A percentile compares a stretch with the other conserved stretches of the same genome.
phyloP scores from a whole-genome alignment of 1,139 yeast species.

The Geotrichum europaeum region DNA sequence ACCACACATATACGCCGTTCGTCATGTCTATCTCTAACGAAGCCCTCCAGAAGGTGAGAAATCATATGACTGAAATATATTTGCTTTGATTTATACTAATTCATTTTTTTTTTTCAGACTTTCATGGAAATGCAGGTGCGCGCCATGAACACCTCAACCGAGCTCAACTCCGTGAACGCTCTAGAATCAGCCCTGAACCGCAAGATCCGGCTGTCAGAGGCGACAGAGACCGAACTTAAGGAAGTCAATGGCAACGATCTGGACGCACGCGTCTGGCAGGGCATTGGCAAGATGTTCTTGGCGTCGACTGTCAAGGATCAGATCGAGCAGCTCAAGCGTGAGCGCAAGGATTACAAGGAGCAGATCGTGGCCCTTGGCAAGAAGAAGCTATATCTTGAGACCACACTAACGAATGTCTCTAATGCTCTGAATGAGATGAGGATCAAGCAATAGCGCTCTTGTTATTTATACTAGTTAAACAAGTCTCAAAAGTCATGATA shows the following conservation, averaged over 20 bases:
- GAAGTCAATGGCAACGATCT: slow-evolving; percentile 37
- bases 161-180: slow-evolving; percentile 54
- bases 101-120: slow-evolving; percentile 22
- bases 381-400: slow-evolving; percentile 66
- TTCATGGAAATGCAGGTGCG: slow-evolving; percentile 59
- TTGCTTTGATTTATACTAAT: slow-evolving; percentile 20
- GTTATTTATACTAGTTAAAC: slow-evolving; percentile 3
- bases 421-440: slow-evolving; percentile 51
- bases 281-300: slow-evolving; percentile 64
- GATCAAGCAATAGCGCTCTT: slow-evolving; percentile 6
- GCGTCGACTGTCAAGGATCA: slow-evolving; percentile 42
- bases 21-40: slow-evolving; percentile 45
- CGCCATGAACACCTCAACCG: slow-evolving; percentile 42
- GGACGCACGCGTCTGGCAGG: slow-evolving; percentile 63
- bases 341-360: slow-evolving; percentile 51
- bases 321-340: slow-evolving; percentile 44
- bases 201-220: slow-evolving; percentile 51
- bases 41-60: slow-evolving; percentile 42
- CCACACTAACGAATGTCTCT: slow-evolving; percentile 69
- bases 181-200: slow-evolving; percentile 55
- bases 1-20: not conserved
- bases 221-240: slow-evolving; percentile 51
- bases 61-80: slow-evolving; percentile 17
- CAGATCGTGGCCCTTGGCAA: slow-evolving; percentile 56
- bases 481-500: slow-evolving; percentile 1